Conservation (phyloP, 805 yeast species). For the Myxozyma vanderwaltii region DNA sequence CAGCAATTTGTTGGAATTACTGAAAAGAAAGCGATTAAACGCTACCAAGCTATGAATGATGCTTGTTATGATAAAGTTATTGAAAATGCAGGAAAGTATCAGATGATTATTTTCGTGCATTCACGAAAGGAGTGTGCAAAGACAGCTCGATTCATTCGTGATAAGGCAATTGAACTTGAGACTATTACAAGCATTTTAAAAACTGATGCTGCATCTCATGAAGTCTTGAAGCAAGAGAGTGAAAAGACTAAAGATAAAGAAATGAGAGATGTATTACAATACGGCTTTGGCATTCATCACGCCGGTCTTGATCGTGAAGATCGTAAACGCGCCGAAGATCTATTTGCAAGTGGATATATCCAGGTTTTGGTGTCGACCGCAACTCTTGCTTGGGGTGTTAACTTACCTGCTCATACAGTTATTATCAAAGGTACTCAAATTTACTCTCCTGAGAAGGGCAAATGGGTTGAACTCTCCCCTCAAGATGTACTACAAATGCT, state of each 20-base stretch:
- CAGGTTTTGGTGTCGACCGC: conserved; percentile 60
- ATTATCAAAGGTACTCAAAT: conserved; percentile 60
- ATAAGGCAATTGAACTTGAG: conserved; percentile 50
- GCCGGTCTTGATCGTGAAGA: conserved; percentile 58
- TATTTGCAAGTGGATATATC: conserved; percentile 49
- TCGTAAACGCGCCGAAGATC: conserved; percentile 50
- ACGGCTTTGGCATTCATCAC: conserved; percentile 59
- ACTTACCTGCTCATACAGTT: conserved; percentile 62
- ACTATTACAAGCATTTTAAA: conserved; percentile 50
- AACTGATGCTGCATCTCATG: conserved; percentile 50
- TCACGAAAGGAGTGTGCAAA: conserved; percentile 53
- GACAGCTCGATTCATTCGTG: conserved; percentile 47
- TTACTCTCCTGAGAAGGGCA: conserved; percentile 86
- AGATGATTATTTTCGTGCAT: conserved; percentile 47
- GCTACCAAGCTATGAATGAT: conserved; percentile 70
- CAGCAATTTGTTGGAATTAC: conserved; percentile 51
- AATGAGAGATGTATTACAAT: conserved; percentile 27
- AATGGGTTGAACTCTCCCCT: conserved; percentile 52
- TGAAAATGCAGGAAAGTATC: conserved; percentile 40
- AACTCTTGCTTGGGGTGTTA: conserved; percentile 63
- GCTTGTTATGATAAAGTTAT: conserved; percentile 53
- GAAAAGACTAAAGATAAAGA: conserved; percentile 24
- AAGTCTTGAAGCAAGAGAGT: conserved; percentile 25
- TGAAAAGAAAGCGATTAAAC: conserved; percentile 55
- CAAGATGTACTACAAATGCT: conserved; percentile 61